Conservation (phyloP, 2,329 filamentous ascomycete genomes). For the Penicillium sp. region DNA sequence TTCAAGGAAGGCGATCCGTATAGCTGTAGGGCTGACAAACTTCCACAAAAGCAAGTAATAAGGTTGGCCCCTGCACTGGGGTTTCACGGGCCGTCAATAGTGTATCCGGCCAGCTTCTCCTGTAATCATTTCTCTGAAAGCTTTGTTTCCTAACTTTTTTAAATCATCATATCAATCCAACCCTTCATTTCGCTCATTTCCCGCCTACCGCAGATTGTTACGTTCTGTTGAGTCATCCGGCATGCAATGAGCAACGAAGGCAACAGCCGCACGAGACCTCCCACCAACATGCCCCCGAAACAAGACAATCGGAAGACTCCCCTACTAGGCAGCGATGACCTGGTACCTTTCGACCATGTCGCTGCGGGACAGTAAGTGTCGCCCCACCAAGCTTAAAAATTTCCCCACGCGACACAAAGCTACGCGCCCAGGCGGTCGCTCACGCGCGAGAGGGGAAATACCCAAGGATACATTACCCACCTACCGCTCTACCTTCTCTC, state of each 20-base stretch:
- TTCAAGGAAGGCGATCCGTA: background rate
- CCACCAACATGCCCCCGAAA: slow-evolving; percentile 32
- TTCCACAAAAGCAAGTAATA: background rate
- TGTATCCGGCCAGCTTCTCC: background rate
- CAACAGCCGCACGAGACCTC: background rate
- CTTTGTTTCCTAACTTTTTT: background rate
- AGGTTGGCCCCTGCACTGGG: slow-evolving; percentile 7
- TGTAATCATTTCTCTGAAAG: background rate
- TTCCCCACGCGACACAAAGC: slow-evolving; percentile 7
- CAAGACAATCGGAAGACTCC: slow-evolving; percentile 34
- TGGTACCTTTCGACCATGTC: slow-evolving; percentile 47
- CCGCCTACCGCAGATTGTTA: background rate
- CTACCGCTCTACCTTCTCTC: background rate
- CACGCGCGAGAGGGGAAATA: background rate
- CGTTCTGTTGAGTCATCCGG: slow-evolving; percentile 12
- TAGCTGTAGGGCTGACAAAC: background rate
- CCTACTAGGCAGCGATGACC: slow-evolving; percentile 39
- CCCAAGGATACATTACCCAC: background rate
- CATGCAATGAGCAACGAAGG: slow-evolving; percentile 7
- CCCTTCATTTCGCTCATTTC: background rate
- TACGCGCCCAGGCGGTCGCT: background rate
- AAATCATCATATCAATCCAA: background rate
- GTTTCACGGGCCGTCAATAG: slow-evolving; percentile 2
- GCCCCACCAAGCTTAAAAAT: background rate
- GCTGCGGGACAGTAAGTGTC: slow-evolving; percentile 51